Evolutionary conservation across 495 filamentous ascomycete genomes (phyloP).

Genomic region (Xylaria sp.): DNA sequence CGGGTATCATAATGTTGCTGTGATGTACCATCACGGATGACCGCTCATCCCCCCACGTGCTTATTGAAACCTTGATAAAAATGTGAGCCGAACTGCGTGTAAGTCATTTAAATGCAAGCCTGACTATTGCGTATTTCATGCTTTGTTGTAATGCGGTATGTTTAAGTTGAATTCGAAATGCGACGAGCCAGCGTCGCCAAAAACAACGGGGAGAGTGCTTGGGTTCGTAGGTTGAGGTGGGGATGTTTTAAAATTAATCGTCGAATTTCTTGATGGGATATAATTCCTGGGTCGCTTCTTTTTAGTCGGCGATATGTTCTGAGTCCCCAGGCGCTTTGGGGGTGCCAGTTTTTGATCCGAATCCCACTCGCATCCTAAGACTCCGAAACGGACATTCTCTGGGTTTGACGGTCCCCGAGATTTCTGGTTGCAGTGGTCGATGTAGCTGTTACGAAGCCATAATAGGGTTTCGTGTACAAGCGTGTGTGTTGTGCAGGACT

Average conservation of each 20-base stretch:
- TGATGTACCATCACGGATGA: background rate
- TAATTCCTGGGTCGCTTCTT: slow-evolving; percentile 27
- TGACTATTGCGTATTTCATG: background rate
- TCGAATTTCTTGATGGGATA: slow-evolving; percentile 17
- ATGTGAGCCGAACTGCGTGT: background rate
- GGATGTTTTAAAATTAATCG: background rate
- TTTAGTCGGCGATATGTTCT: background rate
- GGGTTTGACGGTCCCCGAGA: slow-evolving; percentile 32
- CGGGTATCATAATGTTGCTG: slow-evolving; percentile 22
- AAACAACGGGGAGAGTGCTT: slow-evolving; percentile 34
- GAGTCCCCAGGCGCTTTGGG: slow-evolving; percentile 10
- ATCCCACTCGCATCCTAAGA: slow-evolving; percentile 43
- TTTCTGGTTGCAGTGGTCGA: slow-evolving; percentile 33
- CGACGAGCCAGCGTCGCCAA: slow-evolving; percentile 36
- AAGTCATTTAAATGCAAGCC: background rate
- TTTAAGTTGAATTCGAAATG: slow-evolving; percentile 36
- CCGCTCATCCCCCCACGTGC: background rate
- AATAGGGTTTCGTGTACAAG: slow-evolving; percentile 34
- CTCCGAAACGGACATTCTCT: slow-evolving; percentile 39
- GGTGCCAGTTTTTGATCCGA: slow-evolving; percentile 28
- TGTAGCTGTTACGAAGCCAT: slow-evolving; percentile 42
- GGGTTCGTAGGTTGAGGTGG: background rate
- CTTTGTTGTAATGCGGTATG: slow-evolving; percentile 16
- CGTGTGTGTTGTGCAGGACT: slow-evolving; percentile 37
- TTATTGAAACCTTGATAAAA: background rate